These are phyloP conservation scores for Cardamine resedifolia DNA, from an alignment of 345 rosid genomes.

Conservation along the genomic window DNA sequence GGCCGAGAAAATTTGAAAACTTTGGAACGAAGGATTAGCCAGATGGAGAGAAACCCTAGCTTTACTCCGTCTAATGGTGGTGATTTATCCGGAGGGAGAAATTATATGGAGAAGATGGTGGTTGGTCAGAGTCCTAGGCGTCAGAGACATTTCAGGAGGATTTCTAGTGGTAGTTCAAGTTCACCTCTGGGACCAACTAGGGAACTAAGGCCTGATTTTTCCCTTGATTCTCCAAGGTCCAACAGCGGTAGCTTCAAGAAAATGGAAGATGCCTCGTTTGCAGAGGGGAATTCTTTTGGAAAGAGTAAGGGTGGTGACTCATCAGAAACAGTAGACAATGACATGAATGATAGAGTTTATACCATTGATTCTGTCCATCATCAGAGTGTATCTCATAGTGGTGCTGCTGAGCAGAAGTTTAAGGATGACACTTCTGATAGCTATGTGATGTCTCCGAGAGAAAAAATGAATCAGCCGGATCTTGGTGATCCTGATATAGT, in stretches of 20 bases:
- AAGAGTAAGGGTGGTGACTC: slow-evolving; percentile 46
- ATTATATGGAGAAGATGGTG: slow-evolving; percentile 62
- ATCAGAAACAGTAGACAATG: slow-evolving; percentile 66
- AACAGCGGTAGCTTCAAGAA: slow-evolving; percentile 50
- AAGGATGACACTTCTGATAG: slow-evolving; percentile 44
- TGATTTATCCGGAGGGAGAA: slow-evolving; percentile 48
- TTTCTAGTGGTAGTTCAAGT: slow-evolving; percentile 61
- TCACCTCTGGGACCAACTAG: slow-evolving; percentile 48
- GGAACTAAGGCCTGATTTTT: slow-evolving; percentile 48
- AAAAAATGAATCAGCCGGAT: slow-evolving; percentile 46
- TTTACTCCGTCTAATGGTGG: slow-evolving; percentile 49
- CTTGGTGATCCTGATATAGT: slow-evolving; percentile 68
- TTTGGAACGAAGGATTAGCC: slow-evolving; percentile 66
- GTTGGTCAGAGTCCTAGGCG: slow-evolving; percentile 74
- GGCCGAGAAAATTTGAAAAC: slow-evolving; percentile 54
- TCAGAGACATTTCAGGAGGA: slow-evolving; percentile 52
- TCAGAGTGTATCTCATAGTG: slow-evolving; percentile 49
- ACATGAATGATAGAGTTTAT: slow-evolving; percentile 77
- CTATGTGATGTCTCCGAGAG: slow-evolving; percentile 48
- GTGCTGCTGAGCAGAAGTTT: slow-evolving; percentile 21
- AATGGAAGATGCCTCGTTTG: slow-evolving; percentile 44
- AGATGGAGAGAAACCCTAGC: slow-evolving; percentile 73
- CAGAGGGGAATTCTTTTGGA: slow-evolving; percentile 43
- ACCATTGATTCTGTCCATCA: slow-evolving; percentile 85
- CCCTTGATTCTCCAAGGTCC: slow-evolving; percentile 55